Percentiles rank a stretch among this genome's conserved stretches.
phyloP scores from a whole-genome alignment of 2,329 filamentous ascomycete genomes.

The Aspergillus felis region DNA sequence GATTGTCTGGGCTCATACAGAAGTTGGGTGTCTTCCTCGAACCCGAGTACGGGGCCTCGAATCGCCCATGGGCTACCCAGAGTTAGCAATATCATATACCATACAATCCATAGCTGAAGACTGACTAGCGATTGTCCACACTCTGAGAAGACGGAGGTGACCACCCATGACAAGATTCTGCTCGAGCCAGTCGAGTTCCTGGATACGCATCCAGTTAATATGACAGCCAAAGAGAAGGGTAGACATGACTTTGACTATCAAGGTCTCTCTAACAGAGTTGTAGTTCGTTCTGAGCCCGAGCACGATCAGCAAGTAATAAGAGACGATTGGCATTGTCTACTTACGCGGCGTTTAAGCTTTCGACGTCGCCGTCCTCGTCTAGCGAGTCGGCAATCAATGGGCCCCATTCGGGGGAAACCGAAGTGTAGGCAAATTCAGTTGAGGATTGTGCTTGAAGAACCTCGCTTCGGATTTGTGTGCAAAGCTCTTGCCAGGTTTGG shows the following conservation, averaged over 20 bases:
- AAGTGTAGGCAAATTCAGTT: no score
- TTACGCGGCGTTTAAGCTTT: no score
- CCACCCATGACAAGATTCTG: background rate
- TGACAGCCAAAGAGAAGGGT: background rate
- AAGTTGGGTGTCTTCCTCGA: background rate
- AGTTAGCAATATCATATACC: background rate
- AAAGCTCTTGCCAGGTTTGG: no score
- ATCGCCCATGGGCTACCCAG: background rate
- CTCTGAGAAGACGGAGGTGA: background rate
- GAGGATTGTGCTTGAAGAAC: no score
- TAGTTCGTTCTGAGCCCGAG: background rate
- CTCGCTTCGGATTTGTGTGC: no score
- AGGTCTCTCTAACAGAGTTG: background rate
- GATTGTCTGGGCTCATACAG: background rate
- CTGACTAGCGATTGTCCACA: background rate
- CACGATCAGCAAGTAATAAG: background rate
- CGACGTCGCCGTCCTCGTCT: no score
- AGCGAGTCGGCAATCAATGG: no score
- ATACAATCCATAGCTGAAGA: background rate
- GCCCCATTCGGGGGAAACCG: no score
- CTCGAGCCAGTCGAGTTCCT: background rate
- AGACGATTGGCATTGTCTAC: no score
- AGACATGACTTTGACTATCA: background rate
- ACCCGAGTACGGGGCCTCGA: background rate
- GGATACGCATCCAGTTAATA: background rate